Evolutionary conservation across 805 yeast species (phyloP).

Genomic region (Yamadazyma phyllophila): DNA sequence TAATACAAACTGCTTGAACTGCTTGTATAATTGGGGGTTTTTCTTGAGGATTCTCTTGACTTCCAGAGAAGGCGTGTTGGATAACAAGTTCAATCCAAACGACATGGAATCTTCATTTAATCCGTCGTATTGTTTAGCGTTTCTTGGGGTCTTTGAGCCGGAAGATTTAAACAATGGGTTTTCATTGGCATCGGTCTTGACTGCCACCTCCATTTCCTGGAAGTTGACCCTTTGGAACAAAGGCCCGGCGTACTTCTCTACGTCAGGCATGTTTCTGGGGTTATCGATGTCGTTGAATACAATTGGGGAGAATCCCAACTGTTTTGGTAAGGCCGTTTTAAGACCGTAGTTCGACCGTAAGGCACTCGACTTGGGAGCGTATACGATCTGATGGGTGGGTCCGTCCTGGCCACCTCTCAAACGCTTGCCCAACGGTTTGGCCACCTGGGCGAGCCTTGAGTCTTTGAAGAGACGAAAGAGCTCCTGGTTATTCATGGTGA

Average conservation of each 20-base stretch:
- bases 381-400: conserved; percentile 75
- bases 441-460: conserved; percentile 45
- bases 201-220: conserved; percentile 62
- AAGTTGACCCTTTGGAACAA: conserved; percentile 63
- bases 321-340: conserved; percentile 66
- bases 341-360: conserved; percentile 74
- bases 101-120: conserved; percentile 25
- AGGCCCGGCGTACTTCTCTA: conserved; percentile 60
- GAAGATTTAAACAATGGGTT: conserved; percentile 45
- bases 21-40: conserved; percentile 47
- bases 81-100: conserved; percentile 31
- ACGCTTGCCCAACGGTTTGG: conserved; percentile 34
- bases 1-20: conserved; percentile 56
- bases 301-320: conserved; percentile 55
- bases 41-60: conserved; percentile 34
- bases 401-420: conserved; percentile 27
- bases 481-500: conserved; percentile 27
- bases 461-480: conserved; percentile 34
- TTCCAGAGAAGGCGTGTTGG: conserved; percentile 24
- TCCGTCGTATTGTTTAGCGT: conserved; percentile 11
- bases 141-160: conserved; percentile 20
- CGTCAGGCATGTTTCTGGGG: conserved; percentile 64
- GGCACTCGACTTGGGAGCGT: conserved; percentile 63
- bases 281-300: conserved; percentile 68
- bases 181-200: conserved; percentile 29